Evolutionary conservation across 2,329 filamentous ascomycete genomes (phyloP).

Genomic region (Diaporthe citriasiana): DNA sequence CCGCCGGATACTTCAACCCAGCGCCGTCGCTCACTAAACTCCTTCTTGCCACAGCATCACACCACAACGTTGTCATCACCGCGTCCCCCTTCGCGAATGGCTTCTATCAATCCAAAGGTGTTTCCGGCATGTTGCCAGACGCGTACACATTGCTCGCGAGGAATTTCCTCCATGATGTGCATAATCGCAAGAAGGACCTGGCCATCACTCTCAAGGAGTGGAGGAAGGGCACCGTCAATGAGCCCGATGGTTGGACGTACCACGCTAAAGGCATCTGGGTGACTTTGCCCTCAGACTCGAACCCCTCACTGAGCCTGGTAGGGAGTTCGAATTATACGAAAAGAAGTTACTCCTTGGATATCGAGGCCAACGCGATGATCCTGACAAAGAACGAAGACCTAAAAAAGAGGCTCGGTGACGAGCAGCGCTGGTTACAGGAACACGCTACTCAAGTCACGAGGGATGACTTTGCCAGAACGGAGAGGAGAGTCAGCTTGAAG

Average conservation of each 20-base stretch:
- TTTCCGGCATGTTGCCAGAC: constrained; percentile 90
- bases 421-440: constrained; percentile 84
- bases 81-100: constrained; percentile 95
- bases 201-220: constrained; percentile 87
- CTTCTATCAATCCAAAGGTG: constrained; percentile 89
- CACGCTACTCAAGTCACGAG: constrained; percentile 77
- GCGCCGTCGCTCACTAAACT: constrained; percentile 85
- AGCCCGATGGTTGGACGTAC: constrained; percentile 93
- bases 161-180: constrained; percentile 78
- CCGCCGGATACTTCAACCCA: constrained; percentile 98
- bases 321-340: constrained; percentile 98
- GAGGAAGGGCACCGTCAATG: constrained; percentile 84
- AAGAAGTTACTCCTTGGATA: constrained; percentile 89
- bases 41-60: constrained; percentile 79
- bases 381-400: constrained; percentile 83
- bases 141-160: constrained; percentile 92
- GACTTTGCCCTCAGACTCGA: constrained; percentile 74
- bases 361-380: constrained; percentile 90
- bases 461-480: constrained; percentile 84
- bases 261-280: constrained; percentile 98
- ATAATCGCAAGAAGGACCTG: constrained; percentile 61
- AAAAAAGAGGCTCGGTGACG: constrained; percentile 80
- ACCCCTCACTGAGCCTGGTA: constrained; percentile 84
- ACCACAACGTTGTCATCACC: constrained; percentile 86
- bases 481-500: constrained; percentile 86